Evolutionary conservation across 2,329 filamentous ascomycete genomes (phyloP), one percentile per base, ranked within the genome.

Genomic region (Diaporthe helianthi): DNA sequence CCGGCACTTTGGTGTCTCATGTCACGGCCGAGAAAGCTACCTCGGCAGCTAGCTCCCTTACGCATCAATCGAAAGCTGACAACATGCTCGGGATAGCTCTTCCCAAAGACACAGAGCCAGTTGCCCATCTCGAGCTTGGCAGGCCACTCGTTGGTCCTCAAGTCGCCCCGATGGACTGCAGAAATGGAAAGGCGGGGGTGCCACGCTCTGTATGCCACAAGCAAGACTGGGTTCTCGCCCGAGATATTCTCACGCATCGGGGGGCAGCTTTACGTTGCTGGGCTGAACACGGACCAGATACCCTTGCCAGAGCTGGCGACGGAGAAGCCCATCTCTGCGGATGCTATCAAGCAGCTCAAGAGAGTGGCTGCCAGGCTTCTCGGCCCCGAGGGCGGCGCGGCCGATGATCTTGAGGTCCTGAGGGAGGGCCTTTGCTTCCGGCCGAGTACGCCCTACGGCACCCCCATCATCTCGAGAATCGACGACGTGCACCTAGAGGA

Each of bases 241-340:
- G 92, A 94, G 77, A 82, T 92, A 13, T 93, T 93, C 78, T 88
- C 89, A 1, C 83, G 92, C 13, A 75, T 86, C 4, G 88, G 87
- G 10, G 90, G 88, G 0, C 86, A 93, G 68, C 86, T 95, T 24
- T 95, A 93, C 77, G 80, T 95, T 41, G 90, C 90, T 0, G 92
- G 92, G 0, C 77, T 94, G 46, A 94, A 95, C 76, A 87, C 85
- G 44, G 80, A 85, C 0, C 77, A 75, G 0, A 83, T 92, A 5
- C 84, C 87, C 0, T 80, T 95, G 12, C 92, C 92, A 0, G 78
- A 82, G 0, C 73, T 84, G 3, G 84, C 89, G 0, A 84, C 83
- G 0, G 83, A 86, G 53, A 80, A 83, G 0, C 79, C 80, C 64
- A 80, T 86, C n/a, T 81, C 84, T 15, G 75, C 77, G 1, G 76